phyloP scores from a whole-genome alignment of 495 filamentous ascomycete genomes.

The Amorphotheca resinae region DNA sequence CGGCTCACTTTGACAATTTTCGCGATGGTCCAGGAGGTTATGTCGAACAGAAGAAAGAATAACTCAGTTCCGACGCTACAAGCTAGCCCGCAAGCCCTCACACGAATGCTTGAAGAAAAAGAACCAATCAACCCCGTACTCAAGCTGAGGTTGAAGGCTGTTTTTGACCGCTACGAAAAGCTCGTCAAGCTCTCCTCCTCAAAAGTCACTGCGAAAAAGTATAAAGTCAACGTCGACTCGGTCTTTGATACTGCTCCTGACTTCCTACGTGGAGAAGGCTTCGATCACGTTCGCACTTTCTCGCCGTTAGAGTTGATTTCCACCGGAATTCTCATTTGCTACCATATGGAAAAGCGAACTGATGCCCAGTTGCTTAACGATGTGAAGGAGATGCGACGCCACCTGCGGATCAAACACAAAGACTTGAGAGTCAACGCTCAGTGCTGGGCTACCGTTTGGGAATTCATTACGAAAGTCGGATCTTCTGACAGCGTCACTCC shows the following conservation, averaged over 20 bases:
- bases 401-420: slow-evolving; percentile 24
- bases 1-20: slow-evolving; percentile 22
- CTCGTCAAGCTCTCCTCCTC: slow-evolving; percentile 15
- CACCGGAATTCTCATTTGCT: slow-evolving; percentile 28
- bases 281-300: slow-evolving; percentile 23
- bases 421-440: slow-evolving; percentile 30
- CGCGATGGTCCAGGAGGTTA: slow-evolving; percentile 17
- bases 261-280: slow-evolving; percentile 5
- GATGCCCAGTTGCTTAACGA: slow-evolving; percentile 28
- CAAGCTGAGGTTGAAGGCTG: slow-evolving; percentile 10
- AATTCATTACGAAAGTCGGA: slow-evolving; percentile 24
- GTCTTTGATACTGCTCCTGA: slow-evolving; percentile 18
- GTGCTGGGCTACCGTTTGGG: slow-evolving; percentile 28
- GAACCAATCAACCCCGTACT: slow-evolving; percentile 5
- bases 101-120: slow-evolving; percentile 20
- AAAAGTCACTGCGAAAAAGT: slow-evolving; percentile 9
- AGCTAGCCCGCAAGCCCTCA: slow-evolving; percentile 19
- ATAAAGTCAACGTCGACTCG: slow-evolving; percentile 11
- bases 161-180: slow-evolving; percentile 19
- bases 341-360: slow-evolving; percentile 26
- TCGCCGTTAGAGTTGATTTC: slow-evolving; percentile 35
- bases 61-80: slow-evolving; percentile 17
- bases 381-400: slow-evolving; percentile 26
- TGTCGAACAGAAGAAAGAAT: neutral
- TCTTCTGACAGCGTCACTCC: neutral